phyloP scores from a whole-genome alignment of 2,329 filamentous ascomycete species.

The Microcyclospora pomicola region DNA sequence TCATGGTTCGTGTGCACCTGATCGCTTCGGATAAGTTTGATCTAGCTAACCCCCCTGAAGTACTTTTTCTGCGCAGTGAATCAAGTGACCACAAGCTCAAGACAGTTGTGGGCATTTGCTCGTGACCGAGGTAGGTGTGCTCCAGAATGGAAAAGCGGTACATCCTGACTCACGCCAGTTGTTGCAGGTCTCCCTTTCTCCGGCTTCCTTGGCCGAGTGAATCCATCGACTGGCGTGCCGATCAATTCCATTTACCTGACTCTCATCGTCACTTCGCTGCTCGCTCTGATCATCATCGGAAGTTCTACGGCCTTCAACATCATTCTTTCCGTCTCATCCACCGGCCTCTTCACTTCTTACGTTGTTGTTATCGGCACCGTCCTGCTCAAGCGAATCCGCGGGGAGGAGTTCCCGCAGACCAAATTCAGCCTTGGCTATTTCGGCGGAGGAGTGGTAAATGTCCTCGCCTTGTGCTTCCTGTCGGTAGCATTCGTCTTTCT shows the following conservation, averaged over 20 bases:
- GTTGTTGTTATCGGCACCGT: conserved; percentile 8
- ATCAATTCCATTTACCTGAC: conserved; percentile 8
- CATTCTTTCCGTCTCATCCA: conserved; percentile 9
- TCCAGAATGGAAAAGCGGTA: conserved; percentile 2
- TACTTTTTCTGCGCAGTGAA: conserved; percentile 18
- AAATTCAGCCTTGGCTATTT: conserved; percentile 9
- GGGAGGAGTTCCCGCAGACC: conserved; percentile 7
- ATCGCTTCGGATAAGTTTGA: background rate
- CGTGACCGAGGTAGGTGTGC: conserved; percentile 11
- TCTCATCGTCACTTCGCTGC: conserved; percentile 3
- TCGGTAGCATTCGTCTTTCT: conserved; percentile 3
- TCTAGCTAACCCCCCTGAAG: background rate
- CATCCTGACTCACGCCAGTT: conserved; percentile 3
- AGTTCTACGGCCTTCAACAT: conserved; percentile 9
- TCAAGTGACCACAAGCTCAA: conserved; percentile 11
- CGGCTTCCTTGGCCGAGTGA: background rate
- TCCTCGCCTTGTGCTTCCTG: conserved; percentile 6
- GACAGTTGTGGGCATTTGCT: conserved; percentile 7
- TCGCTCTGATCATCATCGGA: conserved; percentile 11
- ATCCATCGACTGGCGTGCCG: conserved; percentile 7
- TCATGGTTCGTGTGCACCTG: too few relatives aligned
- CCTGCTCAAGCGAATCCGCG: conserved; percentile 7
- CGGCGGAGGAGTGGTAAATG: conserved; percentile 6
- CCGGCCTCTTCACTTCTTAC: conserved; percentile 8
- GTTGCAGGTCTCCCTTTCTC: background rate